Base-by-base conservation (phyloP, 1,284 basidiomycete genomes). In the Hortiboletus rubellus region DNA sequence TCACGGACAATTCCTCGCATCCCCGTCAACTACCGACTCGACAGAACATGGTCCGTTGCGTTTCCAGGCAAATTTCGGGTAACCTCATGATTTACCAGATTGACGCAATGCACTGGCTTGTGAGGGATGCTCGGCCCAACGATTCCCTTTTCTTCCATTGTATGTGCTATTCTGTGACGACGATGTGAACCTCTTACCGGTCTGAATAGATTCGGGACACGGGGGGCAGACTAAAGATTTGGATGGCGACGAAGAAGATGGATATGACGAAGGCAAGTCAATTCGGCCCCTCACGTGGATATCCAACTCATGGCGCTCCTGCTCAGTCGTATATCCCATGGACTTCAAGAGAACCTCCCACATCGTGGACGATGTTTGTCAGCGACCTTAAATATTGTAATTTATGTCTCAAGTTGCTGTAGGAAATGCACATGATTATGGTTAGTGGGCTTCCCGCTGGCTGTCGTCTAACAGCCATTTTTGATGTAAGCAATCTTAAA, bases 141-240 rank as follows among this genome's bases (percentile, higher is more conserved):
- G 94, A 96, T 67, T 87, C 93, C 0, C 77, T 96, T 40, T 96
- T 96, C 80, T 94, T 96, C 81, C 94, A 96, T 67, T 96, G 92
- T 92, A 63, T 56, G 86, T 69, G 5, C 14, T 22, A 17, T 37
- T 38, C 12, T 49, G 43, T 22, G 18, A 38, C 7, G 3, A 34
- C 31, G 33, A 52, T 5, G 10, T 15, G 14, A 44, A 18, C 10
- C 17, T 15, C 22, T 40, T 14, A 24, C 5, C 7, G 14, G 31
- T 52, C 1, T n/a, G 45, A 46, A 61, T 61, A 76, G 68, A 75
- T 58, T 79, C 82, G 10, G 84, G 83, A 14, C 84, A 86, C 59
- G 84, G 84, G 40, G 83, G 83, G 9, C 82, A 84, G 70, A 76
- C 79, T 0, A 64, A 77, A 55, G 83, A 84, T 66, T 45, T 69